Conservation (phyloP, 129 eudicot species). For the Dittrichia graveolens region DNA sequence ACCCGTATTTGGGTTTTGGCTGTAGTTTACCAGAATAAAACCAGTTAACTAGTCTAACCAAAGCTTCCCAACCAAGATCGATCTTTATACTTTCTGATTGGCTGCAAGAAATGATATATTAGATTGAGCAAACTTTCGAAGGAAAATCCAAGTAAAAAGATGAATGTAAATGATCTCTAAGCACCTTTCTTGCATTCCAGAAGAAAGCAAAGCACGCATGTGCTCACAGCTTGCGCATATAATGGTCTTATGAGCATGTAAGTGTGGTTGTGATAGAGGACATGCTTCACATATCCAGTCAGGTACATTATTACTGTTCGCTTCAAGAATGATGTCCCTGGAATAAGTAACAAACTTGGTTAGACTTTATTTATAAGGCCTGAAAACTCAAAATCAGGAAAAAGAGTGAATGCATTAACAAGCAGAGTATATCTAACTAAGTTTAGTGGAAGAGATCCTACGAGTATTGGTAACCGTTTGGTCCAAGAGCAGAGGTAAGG, state of each 20-base stretch:
- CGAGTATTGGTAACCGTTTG: constrained; percentile 61
- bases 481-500: constrained; percentile 69
- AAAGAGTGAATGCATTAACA: constrained; percentile 4
- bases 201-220: constrained; percentile 68
- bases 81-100: constrained; percentile 53
- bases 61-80: constrained; percentile 75
- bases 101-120: constrained; percentile 47
- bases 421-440: not conserved
- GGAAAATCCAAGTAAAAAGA: not conserved
- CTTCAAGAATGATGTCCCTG: constrained; percentile 80
- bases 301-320: constrained; percentile 38
- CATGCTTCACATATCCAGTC: constrained; percentile 64
- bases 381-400: not conserved
- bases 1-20: constrained; percentile 61
- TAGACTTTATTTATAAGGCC: not conserved
- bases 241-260: constrained; percentile 76
- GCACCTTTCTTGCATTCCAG: constrained; percentile 97
- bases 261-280: constrained; percentile 54
- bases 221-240: constrained; percentile 69
- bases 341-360: constrained; percentile 14
- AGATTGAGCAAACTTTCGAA: not conserved
- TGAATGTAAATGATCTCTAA: not conserved
- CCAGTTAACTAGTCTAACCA: constrained; percentile 68
- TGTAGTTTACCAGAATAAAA: constrained; percentile 53
- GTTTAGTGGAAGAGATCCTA: constrained; percentile 31